Conservation (phyloP, 2,329 filamentous ascomycete genomes). For the Calonectria leucothoes region DNA sequence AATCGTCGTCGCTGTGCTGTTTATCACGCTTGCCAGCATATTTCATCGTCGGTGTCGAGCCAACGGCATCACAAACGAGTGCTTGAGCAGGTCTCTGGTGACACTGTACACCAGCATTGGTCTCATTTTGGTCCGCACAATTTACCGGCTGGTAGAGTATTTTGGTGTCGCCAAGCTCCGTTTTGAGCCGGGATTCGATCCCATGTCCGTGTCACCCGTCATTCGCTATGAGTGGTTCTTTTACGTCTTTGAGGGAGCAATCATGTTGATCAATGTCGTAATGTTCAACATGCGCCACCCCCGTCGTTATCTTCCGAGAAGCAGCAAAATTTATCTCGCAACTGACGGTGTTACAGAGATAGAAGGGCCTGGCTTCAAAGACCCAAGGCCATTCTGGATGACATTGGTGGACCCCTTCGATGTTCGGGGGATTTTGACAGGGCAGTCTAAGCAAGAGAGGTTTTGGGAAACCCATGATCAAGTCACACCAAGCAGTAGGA, state of each 20-base stretch:
- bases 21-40: slow-evolving; percentile 57
- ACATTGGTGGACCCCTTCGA: slow-evolving; percentile 58
- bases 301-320: slow-evolving; percentile 60
- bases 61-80: slow-evolving; percentile 48
- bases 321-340: slow-evolving; percentile 61
- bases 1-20: slow-evolving; percentile 61
- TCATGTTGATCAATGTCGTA: slow-evolving; percentile 64
- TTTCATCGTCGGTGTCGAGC: slow-evolving; percentile 61
- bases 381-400: slow-evolving; percentile 55
- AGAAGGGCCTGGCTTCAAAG: slow-evolving; percentile 60
- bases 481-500: neutral
- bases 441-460: slow-evolving; percentile 45
- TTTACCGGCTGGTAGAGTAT: slow-evolving; percentile 71
- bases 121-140: slow-evolving; percentile 64
- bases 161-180: slow-evolving; percentile 60
- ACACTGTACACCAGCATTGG: slow-evolving; percentile 63
- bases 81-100: slow-evolving; percentile 51
- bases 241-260: slow-evolving; percentile 65
- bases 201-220: slow-evolving; percentile 53
- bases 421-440: slow-evolving; percentile 47
- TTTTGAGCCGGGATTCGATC: slow-evolving; percentile 51
- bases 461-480: slow-evolving; percentile 49
- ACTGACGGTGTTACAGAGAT: slow-evolving; percentile 62
- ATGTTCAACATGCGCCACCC: slow-evolving; percentile 65
- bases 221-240: slow-evolving; percentile 71